phyloP scores from a whole-genome alignment of 805 yeast species.

The Dipodascus albidus region DNA sequence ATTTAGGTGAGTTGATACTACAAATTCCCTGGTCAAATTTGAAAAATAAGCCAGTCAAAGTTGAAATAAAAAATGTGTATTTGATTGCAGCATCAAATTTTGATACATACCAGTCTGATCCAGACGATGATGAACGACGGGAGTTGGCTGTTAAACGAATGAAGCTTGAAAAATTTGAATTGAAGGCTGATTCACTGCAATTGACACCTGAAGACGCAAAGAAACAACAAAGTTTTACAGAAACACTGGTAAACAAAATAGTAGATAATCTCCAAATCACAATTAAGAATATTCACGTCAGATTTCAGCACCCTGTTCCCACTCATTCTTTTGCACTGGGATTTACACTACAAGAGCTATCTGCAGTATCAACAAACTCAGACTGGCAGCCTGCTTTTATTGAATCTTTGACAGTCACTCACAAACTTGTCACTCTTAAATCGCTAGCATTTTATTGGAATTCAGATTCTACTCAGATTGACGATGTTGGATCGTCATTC shows the following conservation, averaged over 20 bases:
- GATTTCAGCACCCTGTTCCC: slow-evolving; percentile 79
- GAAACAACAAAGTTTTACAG: slow-evolving; percentile 73
- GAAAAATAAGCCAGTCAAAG: slow-evolving; percentile 84
- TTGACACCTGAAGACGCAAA: slow-evolving; percentile 25
- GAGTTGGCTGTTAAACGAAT: slow-evolving; percentile 56
- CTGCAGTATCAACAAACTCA: slow-evolving; percentile 83
- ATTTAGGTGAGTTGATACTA: slow-evolving; percentile 74
- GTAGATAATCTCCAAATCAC: slow-evolving; percentile 88
- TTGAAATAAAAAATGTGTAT: slow-evolving; percentile 76
- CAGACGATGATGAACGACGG: slow-evolving; percentile 46
- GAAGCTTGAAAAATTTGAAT: slow-evolving; percentile 52
- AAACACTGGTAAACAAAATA: slow-evolving; percentile 74
- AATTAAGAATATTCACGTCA: slow-evolving; percentile 78
- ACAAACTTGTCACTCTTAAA: slow-evolving; percentile 65
- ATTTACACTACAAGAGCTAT: slow-evolving; percentile 67
- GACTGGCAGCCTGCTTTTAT: slow-evolving; percentile 81
- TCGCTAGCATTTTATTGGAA: slow-evolving; percentile 78
- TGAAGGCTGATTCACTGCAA: slow-evolving; percentile 18
- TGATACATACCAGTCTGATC: slow-evolving; percentile 43
- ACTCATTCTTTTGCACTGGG: slow-evolving; percentile 77
- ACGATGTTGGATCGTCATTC: slow-evolving; percentile 17
- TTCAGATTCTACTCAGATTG: slow-evolving; percentile 36
- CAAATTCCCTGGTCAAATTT: slow-evolving; percentile 96
- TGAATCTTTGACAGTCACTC: slow-evolving; percentile 50
- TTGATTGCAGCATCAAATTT: slow-evolving; percentile 68